These are phyloP conservation scores for Escallonia herrerae DNA, from an alignment of 129 eudicot genomes.

Conservation along the genomic window DNA sequence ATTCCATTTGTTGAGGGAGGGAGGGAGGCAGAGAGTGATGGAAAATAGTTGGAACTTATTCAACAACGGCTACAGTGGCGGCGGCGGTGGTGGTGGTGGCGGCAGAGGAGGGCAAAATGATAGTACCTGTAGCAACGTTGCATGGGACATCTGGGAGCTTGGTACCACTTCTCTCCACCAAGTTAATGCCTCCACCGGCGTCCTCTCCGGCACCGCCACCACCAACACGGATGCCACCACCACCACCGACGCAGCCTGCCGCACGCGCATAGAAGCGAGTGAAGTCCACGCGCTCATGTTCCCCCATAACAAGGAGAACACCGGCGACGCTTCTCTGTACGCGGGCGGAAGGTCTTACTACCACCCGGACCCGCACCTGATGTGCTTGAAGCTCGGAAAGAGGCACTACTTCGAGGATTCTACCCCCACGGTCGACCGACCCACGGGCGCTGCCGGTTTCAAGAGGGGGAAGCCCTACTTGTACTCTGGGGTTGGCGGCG, in stretches of 20 bases:
- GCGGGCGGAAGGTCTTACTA: conserved; percentile 7
- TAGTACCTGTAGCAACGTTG: conserved; percentile 24
- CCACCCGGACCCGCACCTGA: conserved; percentile 54
- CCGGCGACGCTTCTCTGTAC: not conserved
- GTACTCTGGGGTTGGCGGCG: not conserved
- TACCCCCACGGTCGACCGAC: conserved; percentile 10
- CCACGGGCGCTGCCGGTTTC: conserved; percentile 2
- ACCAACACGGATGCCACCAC: not conserved
- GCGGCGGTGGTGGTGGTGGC: not conserved
- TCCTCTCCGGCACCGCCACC: not conserved
- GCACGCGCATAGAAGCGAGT: conserved; percentile 6
- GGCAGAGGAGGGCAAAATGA: conserved; percentile 19
- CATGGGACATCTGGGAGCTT: conserved; percentile 39
- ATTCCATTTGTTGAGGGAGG: not conserved
- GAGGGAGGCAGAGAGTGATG: conserved; percentile 16
- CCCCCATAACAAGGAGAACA: not conserved
- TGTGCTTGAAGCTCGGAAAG: conserved; percentile 67
- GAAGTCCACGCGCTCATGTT: conserved; percentile 22
- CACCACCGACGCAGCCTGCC: not conserved
- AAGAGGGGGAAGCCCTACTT: conserved; percentile 24
- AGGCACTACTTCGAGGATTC: conserved; percentile 47
- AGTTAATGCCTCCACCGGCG: not conserved
- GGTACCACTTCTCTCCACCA: not conserved
- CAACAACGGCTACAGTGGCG: conserved; percentile 5
- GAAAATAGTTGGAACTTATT: conserved; percentile 44